Conservation (phyloP, 1,284 basidiomycete species). For the Cystobasidium slooffiae region DNA sequence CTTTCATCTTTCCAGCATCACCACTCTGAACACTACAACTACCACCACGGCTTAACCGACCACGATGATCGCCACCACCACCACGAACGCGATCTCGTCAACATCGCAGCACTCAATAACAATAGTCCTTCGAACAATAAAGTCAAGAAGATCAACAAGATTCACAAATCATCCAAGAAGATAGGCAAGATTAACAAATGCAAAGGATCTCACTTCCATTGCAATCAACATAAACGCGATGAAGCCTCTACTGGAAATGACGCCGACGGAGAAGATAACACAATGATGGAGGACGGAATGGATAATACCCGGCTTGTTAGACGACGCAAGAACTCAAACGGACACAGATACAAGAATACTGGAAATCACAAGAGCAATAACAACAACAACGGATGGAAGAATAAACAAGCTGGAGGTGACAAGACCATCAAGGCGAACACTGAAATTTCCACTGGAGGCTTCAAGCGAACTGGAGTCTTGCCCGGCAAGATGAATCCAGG, state of each 20-base stretch:
- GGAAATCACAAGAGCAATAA: background rate
- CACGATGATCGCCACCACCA: constrained; percentile 35
- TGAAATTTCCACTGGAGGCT: background rate
- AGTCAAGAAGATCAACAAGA: constrained; percentile 22
- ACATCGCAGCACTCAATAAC: constrained; percentile 22
- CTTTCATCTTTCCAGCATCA: constrained; percentile 5
- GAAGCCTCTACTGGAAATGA: constrained; percentile 2
- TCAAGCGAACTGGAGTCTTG: background rate
- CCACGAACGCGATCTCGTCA: constrained; percentile 4
- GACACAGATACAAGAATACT: background rate
- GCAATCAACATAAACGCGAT: constrained; percentile 26
- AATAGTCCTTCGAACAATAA: constrained; percentile 7
- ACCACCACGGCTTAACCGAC: constrained; percentile 40
- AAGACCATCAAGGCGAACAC: constrained; percentile 11
- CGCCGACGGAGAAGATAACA: background rate
- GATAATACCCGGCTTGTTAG: background rate
- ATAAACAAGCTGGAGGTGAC: background rate
- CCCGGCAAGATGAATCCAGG: background rate
- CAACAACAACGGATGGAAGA: constrained; percentile 6
- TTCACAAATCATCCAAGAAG: constrained; percentile 26
- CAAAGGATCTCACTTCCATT: constrained; percentile 9
- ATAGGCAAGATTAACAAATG: constrained; percentile 11
- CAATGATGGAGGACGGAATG: background rate
- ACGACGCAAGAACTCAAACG: constrained; percentile 10
- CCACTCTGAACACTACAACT: constrained; percentile 44